Percentiles rank a stretch among this genome's conserved stretches.
These are phyloP conservation scores for Venturia asperata DNA, from an alignment of 2,329 filamentous ascomycete species.

Conservation along the genomic window DNA sequence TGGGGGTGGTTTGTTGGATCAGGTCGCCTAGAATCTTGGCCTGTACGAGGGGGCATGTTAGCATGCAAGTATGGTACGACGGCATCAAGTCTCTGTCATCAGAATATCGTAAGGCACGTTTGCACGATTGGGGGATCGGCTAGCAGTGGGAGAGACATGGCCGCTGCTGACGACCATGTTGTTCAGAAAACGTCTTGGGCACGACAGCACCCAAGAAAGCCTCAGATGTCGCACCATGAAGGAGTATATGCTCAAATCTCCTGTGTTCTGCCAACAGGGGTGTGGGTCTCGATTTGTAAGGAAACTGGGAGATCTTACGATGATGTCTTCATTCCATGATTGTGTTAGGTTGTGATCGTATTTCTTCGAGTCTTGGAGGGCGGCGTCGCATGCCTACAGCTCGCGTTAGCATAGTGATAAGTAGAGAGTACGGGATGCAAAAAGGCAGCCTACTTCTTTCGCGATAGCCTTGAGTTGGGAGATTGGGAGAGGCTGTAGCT, in stretches of 20 bases:
- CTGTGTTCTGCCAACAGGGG: too few relatives aligned
- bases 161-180: too few relatives aligned
- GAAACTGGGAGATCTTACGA: conserved; percentile 52
- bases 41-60: not conserved
- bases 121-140: conserved; percentile 2
- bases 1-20: conserved; percentile 59
- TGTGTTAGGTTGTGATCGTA: conserved; percentile 85
- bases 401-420: not conserved
- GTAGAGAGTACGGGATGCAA: conserved; percentile 16
- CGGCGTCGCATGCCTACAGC: conserved; percentile 69
- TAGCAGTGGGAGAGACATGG: not conserved
- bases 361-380: conserved; percentile 64
- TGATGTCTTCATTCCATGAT: conserved; percentile 87
- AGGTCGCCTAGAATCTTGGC: conserved; percentile 9
- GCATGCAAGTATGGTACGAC: not conserved
- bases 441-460: conserved; percentile 57
- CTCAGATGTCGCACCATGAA: not conserved
- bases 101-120: not conserved
- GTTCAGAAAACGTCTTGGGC: too few relatives aligned
- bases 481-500: conserved; percentile 54
- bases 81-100: not conserved
- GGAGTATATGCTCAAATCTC: not conserved
- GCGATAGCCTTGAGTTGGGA: conserved; percentile 79
- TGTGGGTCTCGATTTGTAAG: not conserved
- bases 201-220: too few relatives aligned